Evolutionary conservation across 495 filamentous ascomycete genomes (phyloP).

Genomic region (Monascus purpureus): DNA sequence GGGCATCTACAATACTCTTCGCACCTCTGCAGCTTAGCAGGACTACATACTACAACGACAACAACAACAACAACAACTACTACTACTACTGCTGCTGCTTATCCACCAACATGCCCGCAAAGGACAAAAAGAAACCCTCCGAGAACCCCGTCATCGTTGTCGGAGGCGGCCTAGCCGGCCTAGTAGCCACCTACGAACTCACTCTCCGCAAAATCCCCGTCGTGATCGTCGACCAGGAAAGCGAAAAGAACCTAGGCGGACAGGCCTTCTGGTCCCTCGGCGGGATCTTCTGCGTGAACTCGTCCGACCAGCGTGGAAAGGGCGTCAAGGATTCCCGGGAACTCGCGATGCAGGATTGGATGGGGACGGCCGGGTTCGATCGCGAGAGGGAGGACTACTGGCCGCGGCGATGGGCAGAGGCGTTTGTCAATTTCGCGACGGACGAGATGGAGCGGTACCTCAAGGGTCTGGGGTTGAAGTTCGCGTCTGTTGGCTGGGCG

Average conservation of each 20-base stretch:
- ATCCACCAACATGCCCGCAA: too few species aligned
- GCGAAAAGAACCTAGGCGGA: conserved; percentile 28
- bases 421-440: conserved; percentile 37
- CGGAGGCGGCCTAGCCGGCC: conserved; percentile 35
- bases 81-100: too few species aligned
- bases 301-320: conserved; percentile 30
- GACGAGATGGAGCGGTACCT: conserved; percentile 24
- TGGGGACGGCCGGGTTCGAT: conserved; percentile 34
- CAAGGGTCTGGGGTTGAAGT: conserved; percentile 27
- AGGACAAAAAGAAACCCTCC: too few species aligned
- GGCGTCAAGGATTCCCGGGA: conserved; percentile 34
- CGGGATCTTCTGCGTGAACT: conserved; percentile 37
- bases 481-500: conserved; percentile 34
- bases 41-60: too few species aligned
- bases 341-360: conserved; percentile 37
- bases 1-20: too few species aligned
- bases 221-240: conserved; percentile 37
- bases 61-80: too few species aligned
- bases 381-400: conserved; percentile 30
- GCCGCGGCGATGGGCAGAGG: conserved; percentile 37
- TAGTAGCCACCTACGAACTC: conserved; percentile 39
- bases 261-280: conserved; percentile 43
- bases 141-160: conserved; percentile 34
- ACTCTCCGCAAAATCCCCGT: conserved; percentile 20
- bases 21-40: too few species aligned